A percentile compares a stretch with the other conserved stretches of the same genome.
phyloP scores from a whole-genome alignment of 805 yeast genomes.

The Barnettozyma californica region DNA sequence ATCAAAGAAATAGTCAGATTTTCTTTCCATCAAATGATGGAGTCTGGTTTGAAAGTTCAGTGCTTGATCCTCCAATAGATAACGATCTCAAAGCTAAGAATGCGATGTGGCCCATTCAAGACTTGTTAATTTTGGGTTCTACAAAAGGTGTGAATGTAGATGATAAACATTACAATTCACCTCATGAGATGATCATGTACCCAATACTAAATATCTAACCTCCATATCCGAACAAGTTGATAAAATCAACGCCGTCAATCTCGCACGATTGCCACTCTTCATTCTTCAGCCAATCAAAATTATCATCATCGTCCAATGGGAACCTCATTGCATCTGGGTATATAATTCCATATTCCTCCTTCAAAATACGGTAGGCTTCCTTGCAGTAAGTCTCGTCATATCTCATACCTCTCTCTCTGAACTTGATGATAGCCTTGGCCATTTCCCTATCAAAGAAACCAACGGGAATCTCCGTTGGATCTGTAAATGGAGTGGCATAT shows the following conservation, averaged over 20 bases:
- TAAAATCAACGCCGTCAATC: background rate
- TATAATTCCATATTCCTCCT: constrained; percentile 2
- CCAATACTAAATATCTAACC: background rate
- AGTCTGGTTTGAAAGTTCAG: constrained; percentile 1
- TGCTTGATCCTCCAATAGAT: background rate
- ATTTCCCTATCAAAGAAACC: constrained; percentile 1
- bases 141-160: background rate
- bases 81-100: background rate
- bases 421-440: background rate
- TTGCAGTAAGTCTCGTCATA: constrained; percentile 3
- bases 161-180: background rate
- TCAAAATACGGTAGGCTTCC: constrained; percentile 4
- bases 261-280: background rate
- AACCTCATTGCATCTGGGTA: constrained; percentile 1
- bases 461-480: background rate
- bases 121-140: background rate
- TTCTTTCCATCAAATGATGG: background rate
- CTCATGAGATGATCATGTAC: background rate
- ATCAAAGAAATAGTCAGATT: background rate
- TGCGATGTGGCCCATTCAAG: background rate
- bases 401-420: background rate
- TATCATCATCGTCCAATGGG: background rate
- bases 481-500: background rate
- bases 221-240: constrained; percentile 1
- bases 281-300: background rate